Evolutionary conservation across 2,329 filamentous ascomycete species (phyloP), one percentile per base, ranked within the genome.

Genomic region (Penicillium sp.): DNA sequence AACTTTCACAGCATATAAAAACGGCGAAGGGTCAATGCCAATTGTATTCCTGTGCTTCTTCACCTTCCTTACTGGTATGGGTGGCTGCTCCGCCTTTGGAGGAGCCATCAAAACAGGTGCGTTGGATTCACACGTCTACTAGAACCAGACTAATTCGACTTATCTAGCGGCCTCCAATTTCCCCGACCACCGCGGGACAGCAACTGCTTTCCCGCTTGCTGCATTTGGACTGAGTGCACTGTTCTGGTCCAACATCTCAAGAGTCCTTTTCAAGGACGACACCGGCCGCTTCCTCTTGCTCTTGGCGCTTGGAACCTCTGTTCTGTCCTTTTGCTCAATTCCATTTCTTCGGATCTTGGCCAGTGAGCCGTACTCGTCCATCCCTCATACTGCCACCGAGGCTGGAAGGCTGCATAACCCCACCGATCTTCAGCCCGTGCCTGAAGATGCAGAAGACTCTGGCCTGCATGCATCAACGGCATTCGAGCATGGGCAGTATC

Each of bases 161-260:
- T 22, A 29, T 71, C 79, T 79, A 70, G 92, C 90, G 47, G 92
- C 92, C 9, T 82, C 94, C 61, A 97, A 97, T 75, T 97, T 92
- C 86, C 93, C 93, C 11, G 84, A 88, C 55, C 89, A 96, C 71
- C 86, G 94, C 60, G 94, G 94, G 52, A 96, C 93, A 3, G 94
- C 94, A 5, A 97, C 94, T 5, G 92, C 92, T 1, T 94, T 97
- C 65, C 93, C 94, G 5, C 76, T 97, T 52, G 91, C 94, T 53
- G 92, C 91, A 3, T 97, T 97, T 69, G 94, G 94, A 3, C 77
- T 99, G 54, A 97, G 92, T 71, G 94, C 94, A 51, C 94, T 99
- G 76, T 96, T 97, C 79, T 99, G 97, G 77, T 93, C 94, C 0
- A 81, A 87, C 2, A 75, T 95, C 32, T 90, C 91, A 21, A 85